Percentiles rank a stretch among this genome's conserved stretches.
Evolutionary conservation across 257 asterid species (phyloP).

Genomic region (Solanum dulcamara): DNA sequence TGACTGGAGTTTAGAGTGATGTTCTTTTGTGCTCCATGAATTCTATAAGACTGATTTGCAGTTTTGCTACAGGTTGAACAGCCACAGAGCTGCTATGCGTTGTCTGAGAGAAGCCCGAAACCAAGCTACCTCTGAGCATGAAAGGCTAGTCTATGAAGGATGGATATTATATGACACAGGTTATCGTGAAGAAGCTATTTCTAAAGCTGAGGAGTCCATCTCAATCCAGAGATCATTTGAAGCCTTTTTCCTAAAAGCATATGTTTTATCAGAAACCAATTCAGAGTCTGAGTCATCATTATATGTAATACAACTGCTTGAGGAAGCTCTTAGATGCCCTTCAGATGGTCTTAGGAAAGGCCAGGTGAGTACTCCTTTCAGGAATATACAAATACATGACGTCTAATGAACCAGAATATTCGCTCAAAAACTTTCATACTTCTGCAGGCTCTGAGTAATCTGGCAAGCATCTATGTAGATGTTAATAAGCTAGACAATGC

Average conservation of each 20-base stretch:
- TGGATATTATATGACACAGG: conserved; percentile 96
- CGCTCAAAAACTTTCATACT: background rate
- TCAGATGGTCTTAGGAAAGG: conserved; percentile 99
- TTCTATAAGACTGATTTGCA: background rate
- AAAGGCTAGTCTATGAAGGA: conserved; percentile 93
- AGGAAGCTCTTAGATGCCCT: conserved; percentile 98
- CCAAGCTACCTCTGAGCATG: conserved; percentile 64
- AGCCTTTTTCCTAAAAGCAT: conserved; percentile 89
- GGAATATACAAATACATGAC: background rate
- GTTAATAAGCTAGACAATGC: conserved; percentile 77
- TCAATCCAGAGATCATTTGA: conserved; percentile 81
- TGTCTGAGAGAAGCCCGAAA: conserved; percentile 89
- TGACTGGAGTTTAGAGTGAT: background rate
- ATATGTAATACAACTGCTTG: conserved; percentile 73
- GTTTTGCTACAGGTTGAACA: conserved; percentile 48
- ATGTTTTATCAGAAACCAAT: conserved; percentile 67
- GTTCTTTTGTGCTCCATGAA: background rate
- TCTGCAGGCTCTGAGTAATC: conserved; percentile 82
- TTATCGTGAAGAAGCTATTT: conserved; percentile 70
- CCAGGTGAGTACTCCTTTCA: conserved; percentile 43
- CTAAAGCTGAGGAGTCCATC: conserved; percentile 87
- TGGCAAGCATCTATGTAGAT: conserved; percentile 78
- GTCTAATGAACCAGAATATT: background rate
- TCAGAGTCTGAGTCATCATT: conserved; percentile 56
- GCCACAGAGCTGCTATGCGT: conserved; percentile 95